Evolutionary conservation across 306 rosid genomes (phyloP).

Genomic region (Prinsepia uniflora): DNA sequence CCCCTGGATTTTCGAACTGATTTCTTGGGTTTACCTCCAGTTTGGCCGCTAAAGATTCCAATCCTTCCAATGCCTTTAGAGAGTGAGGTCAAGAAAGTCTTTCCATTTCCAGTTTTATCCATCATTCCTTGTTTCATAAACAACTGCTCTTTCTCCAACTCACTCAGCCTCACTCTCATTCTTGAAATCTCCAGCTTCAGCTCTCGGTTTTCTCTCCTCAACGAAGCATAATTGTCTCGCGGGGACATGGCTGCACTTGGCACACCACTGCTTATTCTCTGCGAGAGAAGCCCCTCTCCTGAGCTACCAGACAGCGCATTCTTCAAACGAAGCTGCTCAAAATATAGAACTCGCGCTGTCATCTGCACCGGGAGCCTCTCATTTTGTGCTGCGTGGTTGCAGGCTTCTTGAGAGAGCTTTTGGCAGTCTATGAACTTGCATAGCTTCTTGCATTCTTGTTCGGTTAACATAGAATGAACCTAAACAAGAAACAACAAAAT

Average conservation of each 20-base stretch:
- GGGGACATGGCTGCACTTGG: conserved; percentile 93
- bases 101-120: conserved; percentile 59
- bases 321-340: conserved; percentile 79
- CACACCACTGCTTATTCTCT: conserved; percentile 72
- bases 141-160: conserved; percentile 85
- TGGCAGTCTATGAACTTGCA: conserved; percentile 77
- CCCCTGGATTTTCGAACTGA: conserved; percentile 50
- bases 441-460: conserved; percentile 65
- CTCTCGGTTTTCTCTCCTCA: conserved; percentile 80
- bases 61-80: conserved; percentile 81
- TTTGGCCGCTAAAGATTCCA: conserved; percentile 59
- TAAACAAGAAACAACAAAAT: conserved; percentile 15
- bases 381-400: conserved; percentile 84
- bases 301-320: conserved; percentile 60
- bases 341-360: conserved; percentile 73
- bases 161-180: conserved; percentile 83
- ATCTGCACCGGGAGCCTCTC: conserved; percentile 72
- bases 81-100: conserved; percentile 66
- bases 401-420: conserved; percentile 90
- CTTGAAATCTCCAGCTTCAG: conserved; percentile 79
- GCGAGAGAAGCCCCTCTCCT: conserved; percentile 57
- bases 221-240: conserved; percentile 77
- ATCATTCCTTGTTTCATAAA: conserved; percentile 83
- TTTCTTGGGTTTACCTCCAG: conserved; percentile 58
- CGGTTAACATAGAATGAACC: conserved; percentile 70